Base-by-base conservation (phyloP, 2,329 filamentous ascomycete species). In the Parastagonospora nodorum region DNA sequence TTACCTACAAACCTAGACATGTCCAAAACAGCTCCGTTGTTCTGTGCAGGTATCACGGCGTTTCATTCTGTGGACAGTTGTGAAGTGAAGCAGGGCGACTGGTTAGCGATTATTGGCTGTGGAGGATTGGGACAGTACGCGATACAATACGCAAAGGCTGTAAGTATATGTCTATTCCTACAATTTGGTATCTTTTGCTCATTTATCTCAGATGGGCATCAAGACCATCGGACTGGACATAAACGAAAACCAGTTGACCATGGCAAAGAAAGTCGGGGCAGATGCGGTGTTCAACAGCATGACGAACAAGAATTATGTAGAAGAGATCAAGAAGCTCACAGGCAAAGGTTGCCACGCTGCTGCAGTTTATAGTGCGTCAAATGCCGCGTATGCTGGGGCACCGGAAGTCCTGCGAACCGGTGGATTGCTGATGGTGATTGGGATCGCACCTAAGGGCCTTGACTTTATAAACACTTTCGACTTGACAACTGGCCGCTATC, bases 11-110 rank as follows among this genome's bases (percentile, higher is more conserved):
- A 42, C 8, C 53, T 72, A 45, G 69, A 75, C 37, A 63, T 76
- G 39, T 66, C 66, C 38, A 67, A 55, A 12, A 66, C 71, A 4
- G 71, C 78, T 30, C 75, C 78, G 12, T 57, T 82, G 5, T 80
- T 82, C 58, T 82, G 80, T 55, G 80, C 80, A 1, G 80, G 80
- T 1, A 75, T 81, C 42, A 82, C 80, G 1, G 73, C 68, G 7
- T 67, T 62, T 37, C 65, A 72, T 51, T 63, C 64, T 1, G 64
- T 72, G 2, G 66, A 72, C 24, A 62, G 57, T 33, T 71, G 69
- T 42, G 67, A 70, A 41, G 45, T 71, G 15, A 66, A 70, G 41
- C 38, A 48, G 2, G 72, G 68, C 1, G 57, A 74, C 38, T 75
- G 71, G 67, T 67, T 80, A 28, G 78, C 67, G n/a, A 71, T 79